Evolutionary conservation across 805 yeast genomes (phyloP).

Genomic region (Monosporozyma solicola): DNA sequence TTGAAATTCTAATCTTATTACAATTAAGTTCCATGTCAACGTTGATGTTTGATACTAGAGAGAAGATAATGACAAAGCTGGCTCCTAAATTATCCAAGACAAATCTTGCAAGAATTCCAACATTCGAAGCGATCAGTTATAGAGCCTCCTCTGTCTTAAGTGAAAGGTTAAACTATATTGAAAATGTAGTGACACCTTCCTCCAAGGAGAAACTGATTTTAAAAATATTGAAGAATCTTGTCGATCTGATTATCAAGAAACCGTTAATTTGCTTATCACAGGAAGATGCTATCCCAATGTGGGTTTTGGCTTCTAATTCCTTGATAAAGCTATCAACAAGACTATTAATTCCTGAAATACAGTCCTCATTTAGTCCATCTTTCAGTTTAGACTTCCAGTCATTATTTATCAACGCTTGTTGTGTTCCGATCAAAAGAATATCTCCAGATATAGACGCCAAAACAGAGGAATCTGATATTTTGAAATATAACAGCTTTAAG

Average conservation of each 20-base stretch:
- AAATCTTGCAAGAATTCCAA: constrained; percentile 40
- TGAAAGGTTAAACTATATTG: constrained; percentile 29
- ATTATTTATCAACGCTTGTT: constrained; percentile 27
- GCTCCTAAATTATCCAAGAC: constrained; percentile 30
- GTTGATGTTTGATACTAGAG: constrained; percentile 55
- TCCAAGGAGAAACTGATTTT: constrained; percentile 35
- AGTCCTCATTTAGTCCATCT: constrained; percentile 3
- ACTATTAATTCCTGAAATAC: constrained; percentile 7
- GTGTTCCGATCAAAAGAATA: constrained; percentile 19
- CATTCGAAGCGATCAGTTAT: constrained; percentile 53
- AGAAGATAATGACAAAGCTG: constrained; percentile 47
- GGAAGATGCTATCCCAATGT: constrained; percentile 32
- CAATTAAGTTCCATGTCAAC: constrained; percentile 46
- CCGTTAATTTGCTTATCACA: constrained; percentile 25
- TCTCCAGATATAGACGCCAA: constrained; percentile 22
- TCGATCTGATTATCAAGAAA: constrained; percentile 43
- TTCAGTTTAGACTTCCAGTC: constrained; percentile 11
- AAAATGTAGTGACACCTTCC: constrained; percentile 30
- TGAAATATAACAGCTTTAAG: constrained; percentile 37
- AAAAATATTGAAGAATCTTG: constrained; percentile 40
- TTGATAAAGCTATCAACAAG: constrained; percentile 31
- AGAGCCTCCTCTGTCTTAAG: constrained; percentile 36
- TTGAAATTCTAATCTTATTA: constrained; percentile 39
- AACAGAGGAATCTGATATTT: constrained; percentile 39
- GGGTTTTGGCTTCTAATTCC: constrained; percentile 44